These are phyloP conservation scores for Leishmania gerbilli DNA, from an alignment of 208 protist genomes.

Conservation along the genomic window DNA sequence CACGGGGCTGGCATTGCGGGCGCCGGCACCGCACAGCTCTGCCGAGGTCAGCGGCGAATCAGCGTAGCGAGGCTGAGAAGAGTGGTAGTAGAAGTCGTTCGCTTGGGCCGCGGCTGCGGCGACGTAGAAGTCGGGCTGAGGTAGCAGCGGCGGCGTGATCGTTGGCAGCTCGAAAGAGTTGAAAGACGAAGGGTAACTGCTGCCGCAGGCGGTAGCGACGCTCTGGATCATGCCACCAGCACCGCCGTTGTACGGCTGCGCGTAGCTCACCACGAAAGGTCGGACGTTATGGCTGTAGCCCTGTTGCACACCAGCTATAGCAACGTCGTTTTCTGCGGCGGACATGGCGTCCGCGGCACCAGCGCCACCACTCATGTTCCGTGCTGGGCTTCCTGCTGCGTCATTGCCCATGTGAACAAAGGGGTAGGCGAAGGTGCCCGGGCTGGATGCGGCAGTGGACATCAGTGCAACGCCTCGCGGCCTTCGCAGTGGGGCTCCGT, in stretches of 20 bases:
- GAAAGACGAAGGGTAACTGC: background rate
- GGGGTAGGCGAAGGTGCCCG: slow-evolving; percentile 6
- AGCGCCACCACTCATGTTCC: background rate
- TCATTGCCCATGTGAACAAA: slow-evolving; percentile 1
- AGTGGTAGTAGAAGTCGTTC: slow-evolving; percentile 23
- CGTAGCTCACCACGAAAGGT: background rate
- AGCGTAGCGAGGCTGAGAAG: slow-evolving; percentile 15
- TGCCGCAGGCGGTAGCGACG: background rate
- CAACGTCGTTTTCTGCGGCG: background rate
- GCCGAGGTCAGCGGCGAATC: slow-evolving; percentile 23
- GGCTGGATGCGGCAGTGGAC: background rate
- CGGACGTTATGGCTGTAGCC: background rate
- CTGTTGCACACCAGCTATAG: background rate
- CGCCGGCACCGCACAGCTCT: slow-evolving; percentile 21
- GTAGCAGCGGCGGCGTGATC: background rate
- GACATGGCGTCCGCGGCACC: background rate
- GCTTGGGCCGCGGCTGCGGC: slow-evolving; percentile 10
- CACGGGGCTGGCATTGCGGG: background rate
- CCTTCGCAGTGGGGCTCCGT: background rate
- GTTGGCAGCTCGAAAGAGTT: slow-evolving; percentile 6
- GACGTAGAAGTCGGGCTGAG: slow-evolving; percentile 15
- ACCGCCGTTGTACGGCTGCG: background rate
- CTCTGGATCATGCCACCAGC: background rate
- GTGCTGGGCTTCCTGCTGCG: background rate
- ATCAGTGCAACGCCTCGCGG: background rate